Base-by-base conservation (phyloP, 164 flowering plant species). In the Paratinospora sagittata region DNA sequence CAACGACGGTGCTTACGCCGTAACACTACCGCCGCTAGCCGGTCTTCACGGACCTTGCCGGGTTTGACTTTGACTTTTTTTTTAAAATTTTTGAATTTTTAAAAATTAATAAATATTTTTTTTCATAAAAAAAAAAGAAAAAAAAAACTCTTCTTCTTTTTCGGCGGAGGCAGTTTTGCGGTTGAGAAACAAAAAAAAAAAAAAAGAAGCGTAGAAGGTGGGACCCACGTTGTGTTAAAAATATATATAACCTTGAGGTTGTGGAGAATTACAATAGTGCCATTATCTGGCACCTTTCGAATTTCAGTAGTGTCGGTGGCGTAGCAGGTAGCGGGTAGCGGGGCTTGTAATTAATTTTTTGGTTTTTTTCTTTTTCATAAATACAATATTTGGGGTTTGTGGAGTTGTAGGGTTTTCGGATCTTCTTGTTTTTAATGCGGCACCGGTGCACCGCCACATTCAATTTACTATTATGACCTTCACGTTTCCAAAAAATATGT, bases 101-200 rank as follows among this genome's bases (percentile, higher is more conserved):
- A 16, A 49, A 52, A n/a, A n/a, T n/a, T n/a, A n/a, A n/a, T n/a
- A n/a, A n/a, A n/a, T n/a, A n/a, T n/a, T n/a, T n/a, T n/a, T n/a
- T 33, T 57, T 26, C 7, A 39, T 7, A 39, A 39, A 8, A 7
- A 1, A 1, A 1, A 39, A 3, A 39, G 10, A 39, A 39, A 39
- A 7, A 8, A 21, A 49, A 27, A 58, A 70, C 21, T 27, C 49
- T 17, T 71, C 69, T 72, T 66, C 69, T 65, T 78, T 81, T 80
- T 81, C 75, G 78, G 81, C 76, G 73, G 68, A 66, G 74, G 76
- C 91, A 87, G 92, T 86, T 88, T 87, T 88, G 87, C 89, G 89
- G 89, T 86, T 88, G 80, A 65, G 77, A 80, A 82, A 81, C 75
- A n/a, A n/a, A n/a, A n/a, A n/a, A n/a, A n/a, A 80, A 83, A 81